Conservation (phyloP, 352 stramenopile species). For the Phytopythium litorale region DNA sequence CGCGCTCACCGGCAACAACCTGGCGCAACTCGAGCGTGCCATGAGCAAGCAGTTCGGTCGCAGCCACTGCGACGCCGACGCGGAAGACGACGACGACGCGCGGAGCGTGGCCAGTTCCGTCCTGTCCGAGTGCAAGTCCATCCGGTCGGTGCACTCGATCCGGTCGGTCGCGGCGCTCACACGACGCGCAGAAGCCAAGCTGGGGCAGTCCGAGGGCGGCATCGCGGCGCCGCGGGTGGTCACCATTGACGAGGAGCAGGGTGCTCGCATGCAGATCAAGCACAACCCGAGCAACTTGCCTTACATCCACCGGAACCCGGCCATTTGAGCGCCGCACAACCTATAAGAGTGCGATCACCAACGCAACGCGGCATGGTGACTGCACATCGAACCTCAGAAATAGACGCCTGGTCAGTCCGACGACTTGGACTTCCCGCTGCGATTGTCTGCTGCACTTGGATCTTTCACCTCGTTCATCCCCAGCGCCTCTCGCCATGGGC, state of each 20-base stretch:
- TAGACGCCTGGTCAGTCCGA: background rate
- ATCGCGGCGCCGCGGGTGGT: conserved; percentile 78
- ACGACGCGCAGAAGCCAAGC: conserved; percentile 67
- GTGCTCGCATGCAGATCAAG: conserved; percentile 85
- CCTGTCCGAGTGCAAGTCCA: conserved; percentile 86
- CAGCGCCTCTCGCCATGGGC: conserved; percentile 11
- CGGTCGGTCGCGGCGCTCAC: conserved; percentile 73
- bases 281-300: conserved; percentile 88
- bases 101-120: conserved; percentile 68
- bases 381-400: background rate
- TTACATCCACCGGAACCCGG: conserved; percentile 94
- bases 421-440: background rate
- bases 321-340: conserved; percentile 48
- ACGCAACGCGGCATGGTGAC: background rate
- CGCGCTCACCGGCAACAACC: conserved; percentile 45
- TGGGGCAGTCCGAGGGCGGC: conserved; percentile 25
- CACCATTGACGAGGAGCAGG: conserved; percentile 89
- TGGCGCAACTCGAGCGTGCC: conserved; percentile 35
- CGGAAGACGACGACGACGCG: conserved; percentile 54
- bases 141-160: conserved; percentile 81
- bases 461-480: background rate
- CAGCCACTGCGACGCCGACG: conserved; percentile 12
- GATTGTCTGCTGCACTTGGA: background rate
- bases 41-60: conserved; percentile 17
- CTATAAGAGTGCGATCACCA: background rate